Evolutionary conservation across 1,284 basidiomycete genomes (phyloP), one percentile per base, ranked within the genome.

Genomic region (Cutaneotrichosporon cutaneum): DNA sequence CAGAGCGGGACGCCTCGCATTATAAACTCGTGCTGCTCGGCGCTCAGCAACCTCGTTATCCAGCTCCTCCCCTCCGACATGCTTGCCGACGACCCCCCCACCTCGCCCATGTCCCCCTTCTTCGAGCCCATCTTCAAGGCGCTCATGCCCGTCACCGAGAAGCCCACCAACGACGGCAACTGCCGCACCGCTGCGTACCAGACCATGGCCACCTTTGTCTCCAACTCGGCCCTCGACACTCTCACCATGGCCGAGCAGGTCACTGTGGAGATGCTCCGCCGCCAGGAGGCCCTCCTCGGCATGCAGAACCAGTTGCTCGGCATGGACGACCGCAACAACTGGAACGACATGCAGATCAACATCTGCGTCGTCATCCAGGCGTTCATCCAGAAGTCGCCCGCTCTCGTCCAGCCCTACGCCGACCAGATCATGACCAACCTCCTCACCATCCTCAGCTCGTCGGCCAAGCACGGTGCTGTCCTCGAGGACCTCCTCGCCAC

Each of bases 331-430:
- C 87, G 92, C 68, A 95, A 95, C 81, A 99, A 98, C 83, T 98
- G 95, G 93, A 95, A 94, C 75, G 95, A 99, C 78, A 83, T 99
- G 47, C 94, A 98, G 79, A 90, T 92, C 81, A 96, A 95, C 81
- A 86, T 98, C 72, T 97, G 94, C 80, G 89, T 89, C 64, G 90
- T 96, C 53, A 83, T 93, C 61, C 77, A 94, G 90, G 87, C 86
- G 72, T 87, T 93, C 33, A 87, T 93, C 65, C 89, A 92, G 62
- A 90, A 94, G 80, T 84, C 97, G 53, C 87, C 86, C 59, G 83
- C 84, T 5, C 89, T 92, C 61, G 91, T 98, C 66, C 87, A 88
- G 70, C 93, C 94, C 5, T 82, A 96, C 68, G 90, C 92, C 42
- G 92, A 98, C 78, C 88, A 92, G 30, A 90, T 98, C 77, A 99